phyloP scores from a whole-genome alignment of 768 basidiomycete species.

The Suillus bovinus region DNA sequence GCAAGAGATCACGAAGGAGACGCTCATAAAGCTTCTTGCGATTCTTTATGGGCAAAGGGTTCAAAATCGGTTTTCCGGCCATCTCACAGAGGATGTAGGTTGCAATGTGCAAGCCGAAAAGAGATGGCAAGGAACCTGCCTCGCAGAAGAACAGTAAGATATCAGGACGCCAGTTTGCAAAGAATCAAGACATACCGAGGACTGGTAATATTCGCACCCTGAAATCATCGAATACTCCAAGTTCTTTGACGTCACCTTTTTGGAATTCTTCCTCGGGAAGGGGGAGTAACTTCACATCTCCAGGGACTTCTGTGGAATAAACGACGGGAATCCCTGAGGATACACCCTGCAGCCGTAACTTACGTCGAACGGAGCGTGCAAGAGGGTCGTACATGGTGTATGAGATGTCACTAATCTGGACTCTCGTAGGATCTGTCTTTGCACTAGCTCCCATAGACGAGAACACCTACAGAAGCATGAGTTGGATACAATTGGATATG shows the following conservation, averaged over 20 bases:
- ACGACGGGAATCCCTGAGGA: constrained; percentile 80
- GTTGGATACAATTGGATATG: neutral
- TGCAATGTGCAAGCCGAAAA: constrained; percentile 89
- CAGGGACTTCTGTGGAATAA: constrained; percentile 93
- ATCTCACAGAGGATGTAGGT: constrained; percentile 87
- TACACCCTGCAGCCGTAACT: constrained; percentile 64
- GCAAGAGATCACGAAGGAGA: constrained; percentile 73
- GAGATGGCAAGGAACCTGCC: constrained; percentile 69
- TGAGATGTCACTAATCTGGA: constrained; percentile 96
- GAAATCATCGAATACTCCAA: constrained; percentile 90
- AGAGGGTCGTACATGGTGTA: constrained; percentile 92
- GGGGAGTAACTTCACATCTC: constrained; percentile 86
- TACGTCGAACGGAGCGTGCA: constrained; percentile 84
- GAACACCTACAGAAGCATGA: constrained; percentile 60
- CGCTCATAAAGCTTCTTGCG: constrained; percentile 82
- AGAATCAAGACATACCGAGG: constrained; percentile 54
- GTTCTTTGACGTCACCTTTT: constrained; percentile 86
- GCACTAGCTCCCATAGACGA: constrained; percentile 97
- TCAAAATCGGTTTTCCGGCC: constrained; percentile 78
- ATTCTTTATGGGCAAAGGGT: constrained; percentile 85
- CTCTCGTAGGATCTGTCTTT: constrained; percentile 91
- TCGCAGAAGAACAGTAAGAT: constrained; percentile 2
- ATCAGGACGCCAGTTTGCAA: neutral
- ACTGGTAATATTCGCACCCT: constrained; percentile 93
- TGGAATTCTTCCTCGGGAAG: constrained; percentile 90